Evolutionary conservation across 768 basidiomycete genomes (phyloP), one percentile per base, ranked within the genome.

Genomic region (Suillus lakei): DNA sequence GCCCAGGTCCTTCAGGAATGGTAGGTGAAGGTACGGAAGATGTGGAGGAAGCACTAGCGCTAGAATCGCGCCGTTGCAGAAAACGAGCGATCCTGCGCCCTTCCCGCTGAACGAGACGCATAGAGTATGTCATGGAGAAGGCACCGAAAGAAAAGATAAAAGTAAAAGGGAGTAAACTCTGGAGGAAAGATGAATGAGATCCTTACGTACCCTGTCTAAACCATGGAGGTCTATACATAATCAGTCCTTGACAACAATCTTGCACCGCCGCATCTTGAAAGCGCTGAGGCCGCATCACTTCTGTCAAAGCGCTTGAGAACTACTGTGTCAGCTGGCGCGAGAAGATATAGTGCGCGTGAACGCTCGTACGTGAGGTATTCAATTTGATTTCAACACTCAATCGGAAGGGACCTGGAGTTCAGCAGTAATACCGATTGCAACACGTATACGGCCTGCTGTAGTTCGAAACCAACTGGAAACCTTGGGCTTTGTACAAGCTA

Each of bases 1-100:
- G 34, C n/a, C 54, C 68, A 28, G 56, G 63, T n/a, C 66, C 71
- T 53, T 60, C 53, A 32, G 39, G 53, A 51, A 61, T 26, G 32
- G 46, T 21, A 12, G 53, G 8, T 38, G 67, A 64, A 50, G 41
- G 50, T 67, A 72, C 6, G 21, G 41, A 26, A 48, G 48, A 32
- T 26, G 38, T 68, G 60, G n/a, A 9, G 13, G 44, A 32, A 53
- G 64, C 6, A 4, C n/a, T 46, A 32, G 60, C 53, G 13, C 44
- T 60, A 5, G 59, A 46, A 32, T 58, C 44, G n/a, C 58, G 39
- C 58, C 28, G 41, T 59, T 30, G 58, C 26, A 59, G 39, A 13
- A 28, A 59, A 41, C 9, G 26, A 8, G 58, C 58, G 58, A 59
- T 58, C 56, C 38, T 58, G 56, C 36, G 56, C 38, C 36, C 26